Evolutionary conservation across 176 grass and related monocot species (phyloP).

Genomic region (Oryza coarctata): DNA sequence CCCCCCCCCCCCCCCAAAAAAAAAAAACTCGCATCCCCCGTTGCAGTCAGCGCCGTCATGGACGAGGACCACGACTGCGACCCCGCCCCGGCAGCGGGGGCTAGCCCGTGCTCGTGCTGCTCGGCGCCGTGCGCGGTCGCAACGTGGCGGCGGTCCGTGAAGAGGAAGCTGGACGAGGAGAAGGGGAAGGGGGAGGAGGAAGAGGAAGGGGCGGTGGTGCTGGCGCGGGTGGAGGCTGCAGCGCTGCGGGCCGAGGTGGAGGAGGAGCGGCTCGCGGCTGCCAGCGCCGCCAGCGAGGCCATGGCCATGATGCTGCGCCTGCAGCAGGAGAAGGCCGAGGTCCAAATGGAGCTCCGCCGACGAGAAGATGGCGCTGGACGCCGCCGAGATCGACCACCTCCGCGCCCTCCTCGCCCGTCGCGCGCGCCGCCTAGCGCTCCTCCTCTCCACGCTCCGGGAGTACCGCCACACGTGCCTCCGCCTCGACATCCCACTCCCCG

Average conservation of each 20-base stretch:
- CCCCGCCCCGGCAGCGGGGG: neutral
- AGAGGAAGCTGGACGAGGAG: constrained; percentile 58
- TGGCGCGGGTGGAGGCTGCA: constrained; percentile 61
- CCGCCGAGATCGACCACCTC: constrained; percentile 56
- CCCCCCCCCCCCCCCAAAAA: constrained; percentile 5
- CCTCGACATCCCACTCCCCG: constrained; percentile 57
- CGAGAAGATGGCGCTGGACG: constrained; percentile 90
- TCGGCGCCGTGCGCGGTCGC: constrained; percentile 27
- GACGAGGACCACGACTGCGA: constrained; percentile 30
- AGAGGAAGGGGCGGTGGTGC: neutral
- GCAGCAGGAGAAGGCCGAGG: constrained; percentile 93
- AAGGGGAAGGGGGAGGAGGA: neutral
- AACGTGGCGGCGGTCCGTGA: constrained; percentile 69
- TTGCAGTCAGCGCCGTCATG: constrained; percentile 28
- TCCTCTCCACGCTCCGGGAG: constrained; percentile 48
- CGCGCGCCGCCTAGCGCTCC: constrained; percentile 43
- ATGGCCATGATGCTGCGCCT: constrained; percentile 99
- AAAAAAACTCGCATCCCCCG: neutral
- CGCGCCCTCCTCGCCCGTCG: constrained; percentile 62
- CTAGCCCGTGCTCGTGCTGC: constrained; percentile 50
- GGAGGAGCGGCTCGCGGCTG: constrained; percentile 77
- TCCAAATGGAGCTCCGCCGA: constrained; percentile 96
- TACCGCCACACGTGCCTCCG: constrained; percentile 53
- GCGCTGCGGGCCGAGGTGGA: constrained; percentile 73
- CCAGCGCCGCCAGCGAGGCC: constrained; percentile 85